A percentile compares a stretch with the other conserved stretches of the same genome.
Evolutionary conservation across 169 alveolate species (phyloP).

Genomic region (Plasmodium coatneyi): DNA sequence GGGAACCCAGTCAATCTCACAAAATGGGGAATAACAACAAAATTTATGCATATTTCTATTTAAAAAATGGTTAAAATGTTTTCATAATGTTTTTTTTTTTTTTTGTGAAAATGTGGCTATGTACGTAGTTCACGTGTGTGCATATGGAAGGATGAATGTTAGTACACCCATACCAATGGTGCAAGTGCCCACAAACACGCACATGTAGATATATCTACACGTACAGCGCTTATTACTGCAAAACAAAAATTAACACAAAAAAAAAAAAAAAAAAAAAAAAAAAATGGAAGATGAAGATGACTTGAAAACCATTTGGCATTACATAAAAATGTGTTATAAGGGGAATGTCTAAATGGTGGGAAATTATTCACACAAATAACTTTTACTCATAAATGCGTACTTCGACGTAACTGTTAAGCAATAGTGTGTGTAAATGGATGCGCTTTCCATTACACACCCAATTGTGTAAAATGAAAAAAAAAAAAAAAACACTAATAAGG

Average conservation of each 20-base stretch:
- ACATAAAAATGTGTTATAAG: neutral
- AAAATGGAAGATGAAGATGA: neutral
- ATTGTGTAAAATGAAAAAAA: neutral
- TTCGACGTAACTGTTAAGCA: neutral
- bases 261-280: neutral
- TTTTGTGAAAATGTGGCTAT: neutral
- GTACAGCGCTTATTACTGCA: neutral
- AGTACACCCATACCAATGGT: neutral
- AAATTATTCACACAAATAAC: constrained; percentile 18
- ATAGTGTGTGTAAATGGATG: constrained; percentile 8
- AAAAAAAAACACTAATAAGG: neutral
- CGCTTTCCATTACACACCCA: constrained; percentile 28
- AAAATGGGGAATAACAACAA: neutral
- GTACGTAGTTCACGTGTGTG: neutral
- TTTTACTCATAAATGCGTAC: constrained; percentile 4
- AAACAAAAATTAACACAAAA: neutral
- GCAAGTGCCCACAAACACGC: neutral
- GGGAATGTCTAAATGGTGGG: neutral
- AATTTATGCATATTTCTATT: neutral
- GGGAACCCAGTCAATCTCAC: neutral
- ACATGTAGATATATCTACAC: neutral
- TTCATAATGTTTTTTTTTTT: neutral
- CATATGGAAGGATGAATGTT: neutral
- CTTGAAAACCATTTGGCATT: neutral
- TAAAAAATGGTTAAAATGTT: neutral